Evolutionary conservation across 768 basidiomycete genomes (phyloP).

Genomic region (Termitomyces sp.): DNA sequence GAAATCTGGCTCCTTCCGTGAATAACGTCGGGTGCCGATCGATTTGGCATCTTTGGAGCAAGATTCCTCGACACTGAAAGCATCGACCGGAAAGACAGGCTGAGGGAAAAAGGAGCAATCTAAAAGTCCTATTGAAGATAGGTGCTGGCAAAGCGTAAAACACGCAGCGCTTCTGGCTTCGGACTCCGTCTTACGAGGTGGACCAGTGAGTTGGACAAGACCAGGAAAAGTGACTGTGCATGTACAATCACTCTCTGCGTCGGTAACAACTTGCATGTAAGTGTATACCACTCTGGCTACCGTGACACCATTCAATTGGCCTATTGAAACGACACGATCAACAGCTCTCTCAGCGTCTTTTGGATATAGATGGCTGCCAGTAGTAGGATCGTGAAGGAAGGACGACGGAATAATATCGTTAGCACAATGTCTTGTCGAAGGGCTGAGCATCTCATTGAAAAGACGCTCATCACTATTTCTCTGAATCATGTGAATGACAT

Average conservation of each 20-base stretch:
- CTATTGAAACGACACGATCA: conserved; percentile 41
- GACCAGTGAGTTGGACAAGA: conserved; percentile 38
- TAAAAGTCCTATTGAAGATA: conserved; percentile 48
- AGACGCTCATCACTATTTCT: background rate
- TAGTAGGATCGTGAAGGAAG: conserved; percentile 57
- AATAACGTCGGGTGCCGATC: conserved; percentile 49
- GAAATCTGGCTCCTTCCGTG: conserved; percentile 57
- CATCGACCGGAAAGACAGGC: conserved; percentile 12
- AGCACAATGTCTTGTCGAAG: background rate
- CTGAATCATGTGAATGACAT: conserved; percentile 5
- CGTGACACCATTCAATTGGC: conserved; percentile 8
- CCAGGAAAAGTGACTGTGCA: conserved; percentile 48
- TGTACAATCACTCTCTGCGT: conserved; percentile 23
- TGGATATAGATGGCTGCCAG: conserved; percentile 53
- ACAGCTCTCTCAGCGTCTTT: conserved; percentile 54
- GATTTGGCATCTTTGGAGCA: conserved; percentile 18
- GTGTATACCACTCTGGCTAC: conserved; percentile 31
- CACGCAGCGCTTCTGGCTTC: conserved; percentile 59
- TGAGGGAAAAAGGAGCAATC: conserved; percentile 44
- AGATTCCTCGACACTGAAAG: conserved; percentile 9
- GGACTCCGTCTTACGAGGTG: conserved; percentile 36
- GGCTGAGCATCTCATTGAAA: background rate
- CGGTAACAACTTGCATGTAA: conserved; percentile 27
- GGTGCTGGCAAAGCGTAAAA: conserved; percentile 45
- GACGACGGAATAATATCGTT: conserved; percentile 35